Conservation (phyloP, 805 yeast species). For the Candida insectalens region DNA sequence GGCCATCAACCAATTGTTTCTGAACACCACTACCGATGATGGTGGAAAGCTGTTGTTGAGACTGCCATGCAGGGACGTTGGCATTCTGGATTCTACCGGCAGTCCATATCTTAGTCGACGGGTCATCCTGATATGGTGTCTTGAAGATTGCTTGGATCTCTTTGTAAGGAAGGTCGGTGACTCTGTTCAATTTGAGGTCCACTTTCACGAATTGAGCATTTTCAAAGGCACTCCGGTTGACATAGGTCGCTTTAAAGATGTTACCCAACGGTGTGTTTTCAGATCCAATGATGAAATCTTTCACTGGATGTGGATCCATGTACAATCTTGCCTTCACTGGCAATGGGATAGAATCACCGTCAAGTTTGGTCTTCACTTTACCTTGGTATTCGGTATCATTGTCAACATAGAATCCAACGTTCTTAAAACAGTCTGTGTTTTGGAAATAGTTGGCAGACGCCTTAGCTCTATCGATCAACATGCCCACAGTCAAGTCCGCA, state of each 20-base stretch:
- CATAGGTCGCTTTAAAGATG: slow-evolving; percentile 23
- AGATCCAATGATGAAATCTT: slow-evolving; percentile 25
- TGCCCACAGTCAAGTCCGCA: slow-evolving; percentile 30
- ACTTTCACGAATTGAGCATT: slow-evolving; percentile 55
- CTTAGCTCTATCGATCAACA: slow-evolving; percentile 24
- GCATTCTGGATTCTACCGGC: slow-evolving; percentile 41
- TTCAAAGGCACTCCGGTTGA: slow-evolving; percentile 47
- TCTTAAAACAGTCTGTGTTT: slow-evolving; percentile 20
- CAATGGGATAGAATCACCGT: slow-evolving; percentile 18
- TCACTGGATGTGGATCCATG: slow-evolving; percentile 22
- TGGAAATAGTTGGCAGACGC: slow-evolving; percentile 12
- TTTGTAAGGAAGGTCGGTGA: slow-evolving; percentile 45
- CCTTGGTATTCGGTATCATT: slow-evolving; percentile 4
- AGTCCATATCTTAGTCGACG: slow-evolving; percentile 34
- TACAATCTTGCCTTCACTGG: slow-evolving; percentile 24
- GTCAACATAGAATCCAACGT: slow-evolving; percentile 14
- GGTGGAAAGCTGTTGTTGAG: slow-evolving; percentile 41
- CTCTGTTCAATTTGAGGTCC: slow-evolving; percentile 36
- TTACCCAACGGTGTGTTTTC: slow-evolving; percentile 25
- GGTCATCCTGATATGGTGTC: slow-evolving; percentile 31
- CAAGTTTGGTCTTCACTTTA: slow-evolving; percentile 2
- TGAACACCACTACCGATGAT: slow-evolving; percentile 44
- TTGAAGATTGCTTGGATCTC: slow-evolving; percentile 37
- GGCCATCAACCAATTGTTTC: slow-evolving; percentile 12
- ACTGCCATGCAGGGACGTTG: slow-evolving; percentile 38